Percentiles rank a stretch among this genome's conserved stretches.
phyloP scores from a whole-genome alignment of 805 yeast species.

The Pichia manshurica region DNA sequence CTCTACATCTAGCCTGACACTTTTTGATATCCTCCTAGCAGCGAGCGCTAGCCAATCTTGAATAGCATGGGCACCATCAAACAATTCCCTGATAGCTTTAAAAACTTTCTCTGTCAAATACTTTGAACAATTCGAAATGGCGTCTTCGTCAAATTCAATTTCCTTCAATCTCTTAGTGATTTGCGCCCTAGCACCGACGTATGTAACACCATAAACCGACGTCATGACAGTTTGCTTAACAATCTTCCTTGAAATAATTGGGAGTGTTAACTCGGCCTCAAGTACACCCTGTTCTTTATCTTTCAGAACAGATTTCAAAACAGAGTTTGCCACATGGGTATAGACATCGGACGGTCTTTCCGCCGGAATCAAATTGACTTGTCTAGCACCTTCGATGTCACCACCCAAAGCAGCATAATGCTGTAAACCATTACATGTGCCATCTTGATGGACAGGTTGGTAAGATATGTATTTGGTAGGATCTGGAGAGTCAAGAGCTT shows the following conservation, averaged over 20 bases:
- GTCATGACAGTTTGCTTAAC: constrained; percentile 99
- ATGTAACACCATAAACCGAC: constrained; percentile 95
- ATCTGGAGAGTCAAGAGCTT: constrained; percentile 54
- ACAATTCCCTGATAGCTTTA: constrained; percentile 75
- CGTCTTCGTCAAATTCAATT: constrained; percentile 37
- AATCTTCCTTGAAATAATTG: constrained; percentile 72
- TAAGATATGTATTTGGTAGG: constrained; percentile 63
- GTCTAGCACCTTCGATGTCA: constrained; percentile 75
- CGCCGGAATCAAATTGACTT: constrained; percentile 68
- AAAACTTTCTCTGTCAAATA: constrained; percentile 78
- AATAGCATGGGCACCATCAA: constrained; percentile 87
- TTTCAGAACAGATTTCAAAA: constrained; percentile 45
- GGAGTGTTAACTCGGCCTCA: constrained; percentile 49
- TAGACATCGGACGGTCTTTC: constrained; percentile 76
- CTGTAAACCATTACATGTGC: constrained; percentile 81
- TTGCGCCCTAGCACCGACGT: constrained; percentile 86
- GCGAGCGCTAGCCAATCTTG: constrained; percentile 95
- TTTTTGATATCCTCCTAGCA: constrained; percentile 73
- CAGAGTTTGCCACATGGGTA: constrained; percentile 61
- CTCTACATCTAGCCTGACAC: constrained; percentile 63
- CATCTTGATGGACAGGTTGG: constrained; percentile 81
- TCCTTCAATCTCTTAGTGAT: constrained; percentile 71
- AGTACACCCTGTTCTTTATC: constrained; percentile 51
- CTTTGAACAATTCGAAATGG: constrained; percentile 38
- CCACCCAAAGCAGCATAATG: constrained; percentile 88